These are phyloP conservation scores for Penicillium sp. DNA, from an alignment of 2,329 filamentous ascomycete genomes.

Conservation along the genomic window DNA sequence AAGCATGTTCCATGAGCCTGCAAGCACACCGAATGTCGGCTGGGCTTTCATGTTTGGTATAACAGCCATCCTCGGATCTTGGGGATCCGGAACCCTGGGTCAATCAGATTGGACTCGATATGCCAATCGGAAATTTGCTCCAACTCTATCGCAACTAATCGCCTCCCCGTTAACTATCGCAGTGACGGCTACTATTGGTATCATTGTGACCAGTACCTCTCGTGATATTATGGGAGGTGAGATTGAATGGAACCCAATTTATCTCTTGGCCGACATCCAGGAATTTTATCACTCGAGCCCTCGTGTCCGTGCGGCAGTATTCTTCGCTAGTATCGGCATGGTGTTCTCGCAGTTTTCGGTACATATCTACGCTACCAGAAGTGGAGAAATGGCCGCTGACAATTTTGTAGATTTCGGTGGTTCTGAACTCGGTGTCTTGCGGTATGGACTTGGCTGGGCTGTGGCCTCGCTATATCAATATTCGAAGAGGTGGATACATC, in stretches of 20 bases:
- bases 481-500: background rate
- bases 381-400: background rate
- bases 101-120: slow-evolving; percentile 30
- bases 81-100: slow-evolving; percentile 25
- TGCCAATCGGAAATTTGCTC: slow-evolving; percentile 24
- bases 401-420: background rate
- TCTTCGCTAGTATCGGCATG: background rate
- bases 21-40: background rate
- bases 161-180: background rate
- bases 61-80: slow-evolving; percentile 25
- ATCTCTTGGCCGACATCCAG: background rate
- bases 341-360: background rate
- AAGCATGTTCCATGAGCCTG: background rate
- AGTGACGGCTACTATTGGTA: background rate
- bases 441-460: background rate
- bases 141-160: slow-evolving; percentile 21
- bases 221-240: background rate
- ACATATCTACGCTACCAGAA: background rate
- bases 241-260: background rate
- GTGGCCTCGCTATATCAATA: background rate
- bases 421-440: background rate
- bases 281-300: background rate
- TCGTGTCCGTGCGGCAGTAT: background rate
- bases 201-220: background rate
- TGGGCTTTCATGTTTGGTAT: slow-evolving; percentile 24